These are phyloP conservation scores for Cardiospermum halicacabum DNA, from an alignment of 345 rosid species.

Conservation along the genomic window DNA sequence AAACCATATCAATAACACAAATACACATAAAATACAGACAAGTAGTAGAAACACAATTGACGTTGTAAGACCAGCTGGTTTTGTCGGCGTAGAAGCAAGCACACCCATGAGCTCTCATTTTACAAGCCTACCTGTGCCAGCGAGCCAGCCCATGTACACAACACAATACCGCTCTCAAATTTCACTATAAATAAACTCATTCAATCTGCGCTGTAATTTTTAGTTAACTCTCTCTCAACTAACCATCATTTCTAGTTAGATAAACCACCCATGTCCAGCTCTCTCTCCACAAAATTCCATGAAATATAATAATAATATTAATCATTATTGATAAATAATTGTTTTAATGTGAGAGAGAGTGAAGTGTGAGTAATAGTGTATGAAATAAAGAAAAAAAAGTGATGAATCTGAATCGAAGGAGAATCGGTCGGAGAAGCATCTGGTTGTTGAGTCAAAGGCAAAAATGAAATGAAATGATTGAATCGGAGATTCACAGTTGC, in stretches of 20 bases:
- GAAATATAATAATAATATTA: not conserved
- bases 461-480: slow-evolving; percentile 5
- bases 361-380: slow-evolving; percentile 13
- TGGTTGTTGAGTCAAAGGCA: not conserved
- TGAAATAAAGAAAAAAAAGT: not conserved
- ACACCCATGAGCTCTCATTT: slow-evolving; percentile 7
- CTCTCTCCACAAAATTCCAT: not conserved
- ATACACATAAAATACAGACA: not conserved
- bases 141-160: not conserved
- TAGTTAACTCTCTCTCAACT: slow-evolving; percentile 16
- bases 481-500: not conserved
- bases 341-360: not conserved
- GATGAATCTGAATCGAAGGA: slow-evolving; percentile 9
- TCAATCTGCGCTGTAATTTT: not conserved
- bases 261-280: not conserved
- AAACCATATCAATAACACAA: not conserved
- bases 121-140: no score
- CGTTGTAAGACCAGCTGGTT: slow-evolving; percentile 15
- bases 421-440: slow-evolving; percentile 11
- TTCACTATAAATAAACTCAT: no score
- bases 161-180: no score
- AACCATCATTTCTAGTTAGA: slow-evolving; percentile 16
- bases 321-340: not conserved
- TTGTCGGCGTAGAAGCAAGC: slow-evolving; percentile 31
- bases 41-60: not conserved